phyloP scores from a whole-genome alignment of 148 eudicot species.

The Spergularia bocconei region DNA sequence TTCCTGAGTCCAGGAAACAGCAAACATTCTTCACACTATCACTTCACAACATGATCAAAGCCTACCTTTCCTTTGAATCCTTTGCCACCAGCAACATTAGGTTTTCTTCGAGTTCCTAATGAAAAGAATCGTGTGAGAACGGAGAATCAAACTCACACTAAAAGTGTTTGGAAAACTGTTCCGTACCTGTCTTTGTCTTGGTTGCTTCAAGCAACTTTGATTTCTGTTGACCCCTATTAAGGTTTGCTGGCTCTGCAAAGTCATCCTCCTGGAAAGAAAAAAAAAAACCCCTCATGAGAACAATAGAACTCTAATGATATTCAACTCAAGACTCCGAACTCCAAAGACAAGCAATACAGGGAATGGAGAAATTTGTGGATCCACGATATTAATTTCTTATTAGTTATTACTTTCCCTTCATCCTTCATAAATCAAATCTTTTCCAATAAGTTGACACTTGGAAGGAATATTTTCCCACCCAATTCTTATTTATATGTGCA shows the following conservation, averaged over 20 bases:
- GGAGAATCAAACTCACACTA: slow-evolving; percentile 15
- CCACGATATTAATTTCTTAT: no score
- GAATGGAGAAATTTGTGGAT: background rate
- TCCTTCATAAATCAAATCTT: no score
- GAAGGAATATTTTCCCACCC: no score
- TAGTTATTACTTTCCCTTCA: no score
- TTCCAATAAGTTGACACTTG: no score
- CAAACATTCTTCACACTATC: slow-evolving; percentile 18
- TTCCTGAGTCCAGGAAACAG: slow-evolving; percentile 22
- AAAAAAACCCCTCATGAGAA: background rate
- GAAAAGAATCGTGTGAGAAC: slow-evolving; percentile 11
- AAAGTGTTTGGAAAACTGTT: slow-evolving; percentile 4
- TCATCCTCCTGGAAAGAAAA: slow-evolving; percentile 45
- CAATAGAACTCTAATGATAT: background rate
- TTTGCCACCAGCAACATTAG: slow-evolving; percentile 19
- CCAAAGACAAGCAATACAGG: background rate
- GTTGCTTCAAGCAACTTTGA: slow-evolving; percentile 43
- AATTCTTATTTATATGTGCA: no score
- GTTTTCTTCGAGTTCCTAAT: slow-evolving; percentile 41
- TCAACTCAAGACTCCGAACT: background rate
- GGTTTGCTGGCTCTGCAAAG: slow-evolving; percentile 49
- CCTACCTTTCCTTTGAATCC: slow-evolving; percentile 50
- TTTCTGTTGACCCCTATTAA: slow-evolving; percentile 38
- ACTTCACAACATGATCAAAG: slow-evolving; percentile 23
- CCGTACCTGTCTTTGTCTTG: slow-evolving; percentile 47